Base-by-base conservation (phyloP, 2,329 filamentous ascomycete species). In the Monosporascus sp. region DNA sequence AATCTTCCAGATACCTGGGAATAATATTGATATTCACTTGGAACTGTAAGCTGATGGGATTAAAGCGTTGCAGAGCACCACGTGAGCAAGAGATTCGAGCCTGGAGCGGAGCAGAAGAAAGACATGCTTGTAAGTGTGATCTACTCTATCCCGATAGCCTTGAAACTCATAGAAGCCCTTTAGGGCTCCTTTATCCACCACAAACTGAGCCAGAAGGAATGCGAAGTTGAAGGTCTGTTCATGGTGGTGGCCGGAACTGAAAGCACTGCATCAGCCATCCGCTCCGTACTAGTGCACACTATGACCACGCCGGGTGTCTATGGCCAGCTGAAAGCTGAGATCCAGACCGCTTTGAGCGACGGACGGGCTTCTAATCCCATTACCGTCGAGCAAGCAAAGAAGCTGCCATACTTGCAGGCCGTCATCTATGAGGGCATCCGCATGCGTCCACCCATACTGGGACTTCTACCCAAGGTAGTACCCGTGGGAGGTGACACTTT, bases 221-320 rank as follows among this genome's bases (percentile, higher is more conserved):
- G 57, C 49, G 59, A 63, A 46, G 38, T 57, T 8, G 60, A 63
- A 43, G 56, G 56, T 24, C 50, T 56, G 2, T 58, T 60, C 41
- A 54, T 56, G 51, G 52, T 63, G 51, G 70, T 77, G 1, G 77
- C 78, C 3, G 79, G 79, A 4, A 75, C 75, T 3, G 79, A 82
- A 55, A 79, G 75, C 15, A 78, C 77, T 0, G 74, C 78, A 0
- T 76, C 74, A 1, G 71, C 73, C 2, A 67, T 81, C 6, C 73
- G 78, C 2, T 66, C 72, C 35, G 77, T 72, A 8, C 53, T 81
- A 50, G 69, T 79, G 18, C 72, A 74, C 61, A 61, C 80, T 55
- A 69, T 74, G 27, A 74, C 72, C 7, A 72, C 71, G 35, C 77
- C 76, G 0, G 66, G 67, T 1, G 69, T 76, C 0, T 73, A 75